These are phyloP conservation scores for Candida sanyaensis DNA, from an alignment of 1,139 yeast species.

Conservation along the genomic window DNA sequence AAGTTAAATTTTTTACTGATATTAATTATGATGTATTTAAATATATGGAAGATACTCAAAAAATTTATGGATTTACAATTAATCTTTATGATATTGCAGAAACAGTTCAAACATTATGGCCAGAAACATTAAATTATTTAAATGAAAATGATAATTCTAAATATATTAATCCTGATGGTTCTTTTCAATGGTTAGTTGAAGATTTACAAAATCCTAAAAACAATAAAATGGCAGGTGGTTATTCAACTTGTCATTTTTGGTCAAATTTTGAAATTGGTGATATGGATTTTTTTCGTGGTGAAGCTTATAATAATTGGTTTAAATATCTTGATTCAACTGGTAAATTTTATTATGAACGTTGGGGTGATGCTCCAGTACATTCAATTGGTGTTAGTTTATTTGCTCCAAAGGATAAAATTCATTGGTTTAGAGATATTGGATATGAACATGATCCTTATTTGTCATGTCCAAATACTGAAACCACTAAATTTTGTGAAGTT, in stretches of 20 bases:
- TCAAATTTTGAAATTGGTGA: constrained; percentile 83
- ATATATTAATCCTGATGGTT: constrained; percentile 57
- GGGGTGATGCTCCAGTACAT: constrained; percentile 95
- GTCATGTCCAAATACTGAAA: constrained; percentile 61
- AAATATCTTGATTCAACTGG: constrained; percentile 66
- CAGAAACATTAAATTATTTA: constrained; percentile 62
- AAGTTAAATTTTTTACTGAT: constrained; percentile 64
- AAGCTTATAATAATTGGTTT: constrained; percentile 67
- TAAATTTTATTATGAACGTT: constrained; percentile 81
- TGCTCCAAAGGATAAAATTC: constrained; percentile 67
- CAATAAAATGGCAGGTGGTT: constrained; percentile 56
- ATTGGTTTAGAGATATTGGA: constrained; percentile 90
- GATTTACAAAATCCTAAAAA: constrained; percentile 61
- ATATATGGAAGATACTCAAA: constrained; percentile 64
- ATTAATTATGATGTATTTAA: constrained; percentile 76
- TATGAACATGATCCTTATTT: constrained; percentile 73
- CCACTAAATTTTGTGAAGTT: constrained; percentile 27
- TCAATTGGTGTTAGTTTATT: constrained; percentile 73
- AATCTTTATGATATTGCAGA: constrained; percentile 69
- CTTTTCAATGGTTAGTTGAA: constrained; percentile 75
- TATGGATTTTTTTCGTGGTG: constrained; percentile 73
- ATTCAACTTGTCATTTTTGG: constrained; percentile 89
- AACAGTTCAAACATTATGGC: constrained; percentile 66
- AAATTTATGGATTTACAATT: constrained; percentile 71
- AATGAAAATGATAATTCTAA: constrained; percentile 59